A percentile compares a stretch with the other conserved stretches of the same genome.
These are phyloP conservation scores for Halophytophthora polymorphica DNA, from an alignment of 352 stramenopile species.

Conservation along the genomic window DNA sequence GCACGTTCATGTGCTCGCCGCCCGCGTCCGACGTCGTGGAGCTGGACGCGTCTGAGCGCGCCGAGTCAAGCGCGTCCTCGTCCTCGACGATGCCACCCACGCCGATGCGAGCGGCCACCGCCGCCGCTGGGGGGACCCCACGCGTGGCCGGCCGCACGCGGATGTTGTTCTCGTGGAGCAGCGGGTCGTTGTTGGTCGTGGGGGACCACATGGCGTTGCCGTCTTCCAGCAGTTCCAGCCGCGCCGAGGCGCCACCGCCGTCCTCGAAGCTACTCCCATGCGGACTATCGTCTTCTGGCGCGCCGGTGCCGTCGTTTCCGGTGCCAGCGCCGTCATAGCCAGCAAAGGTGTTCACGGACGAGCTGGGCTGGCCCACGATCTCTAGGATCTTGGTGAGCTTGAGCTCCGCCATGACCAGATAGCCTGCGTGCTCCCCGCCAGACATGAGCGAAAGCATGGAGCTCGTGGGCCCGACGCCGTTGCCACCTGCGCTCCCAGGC, in stretches of 20 bases:
- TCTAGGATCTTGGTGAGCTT: conserved; percentile 80
- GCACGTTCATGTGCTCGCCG: conserved; percentile 41
- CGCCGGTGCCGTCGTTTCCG: conserved; percentile 23
- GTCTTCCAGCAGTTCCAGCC: conserved; percentile 49
- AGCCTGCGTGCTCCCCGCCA: conserved; percentile 52
- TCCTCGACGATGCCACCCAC: conserved; percentile 27
- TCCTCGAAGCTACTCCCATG: conserved; percentile 17
- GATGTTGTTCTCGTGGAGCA: conserved; percentile 80
- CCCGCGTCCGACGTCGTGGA: conserved; percentile 19
- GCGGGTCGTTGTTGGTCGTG: conserved; percentile 63
- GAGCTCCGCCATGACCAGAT: conserved; percentile 56
- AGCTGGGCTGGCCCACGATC: conserved; percentile 70
- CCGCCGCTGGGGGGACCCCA: conserved; percentile 9
- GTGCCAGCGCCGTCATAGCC: conserved; percentile 23
- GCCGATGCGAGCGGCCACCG: conserved; percentile 21
- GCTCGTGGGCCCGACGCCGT: conserved; percentile 13
- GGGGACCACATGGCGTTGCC: conserved; percentile 59
- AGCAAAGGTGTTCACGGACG: conserved; percentile 54
- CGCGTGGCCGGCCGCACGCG: conserved; percentile 43
- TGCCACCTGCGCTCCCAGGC: conserved; percentile 1
- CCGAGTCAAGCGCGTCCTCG: conserved; percentile 41
- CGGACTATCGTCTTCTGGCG: conserved; percentile 21
- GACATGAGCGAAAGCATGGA: conserved; percentile 31
- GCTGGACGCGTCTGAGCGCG: conserved; percentile 47
- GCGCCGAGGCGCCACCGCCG: conserved; percentile 21